Base-by-base conservation (phyloP, 352 stramenopile species). In the Globisporangium canariense region DNA sequence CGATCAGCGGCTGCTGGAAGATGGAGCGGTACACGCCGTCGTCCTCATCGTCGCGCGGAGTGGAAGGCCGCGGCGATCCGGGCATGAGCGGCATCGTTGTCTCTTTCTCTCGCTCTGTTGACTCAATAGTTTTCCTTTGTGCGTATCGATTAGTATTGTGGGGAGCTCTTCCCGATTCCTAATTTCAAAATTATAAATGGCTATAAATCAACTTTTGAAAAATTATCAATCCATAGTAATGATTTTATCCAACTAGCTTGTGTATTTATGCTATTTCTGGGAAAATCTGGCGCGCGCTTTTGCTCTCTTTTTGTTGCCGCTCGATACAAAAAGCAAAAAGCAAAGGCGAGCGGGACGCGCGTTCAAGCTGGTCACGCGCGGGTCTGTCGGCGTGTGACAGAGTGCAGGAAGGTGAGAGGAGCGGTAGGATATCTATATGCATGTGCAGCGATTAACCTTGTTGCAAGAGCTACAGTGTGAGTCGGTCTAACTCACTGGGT, bases 21-120 rank as follows among this genome's bases (percentile, higher is more conserved):
- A 94, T 69, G 2, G 83, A 93, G 59, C 83, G 86, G 66, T 94
- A 94, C 58, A 92, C 79, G 63, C 86, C 83, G 62, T 89, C 80
- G 66, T 86, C 75, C 18, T 84, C 69, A 4, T 46, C 52, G 45
- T 81, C 74, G 18, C 82, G 34, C 20, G 18, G 43, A 50, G 18
- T 58, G 46, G 32, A 68, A 9, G 65, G 62, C 9, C 82, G 82
- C 38, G 82, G 82, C 38, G 82, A 89, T 16, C 80, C 80, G 3
- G 80, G 80, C 80, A 90, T 86, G 9, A 86, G 65, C 77, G 68
- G 57, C 78, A 88, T 87, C 6, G n/a, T 49, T 56, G 5, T 7
- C 22, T 34, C 4, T n/a, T 28, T 28, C 25, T 28, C 25, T 28
- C 25, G 25, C 34, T 40, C 34, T 40, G 34, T 40, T 40, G 34